Evolutionary conservation across 495 filamentous ascomycete genomes (phyloP).

Genomic region (Penicillium riverlandense): DNA sequence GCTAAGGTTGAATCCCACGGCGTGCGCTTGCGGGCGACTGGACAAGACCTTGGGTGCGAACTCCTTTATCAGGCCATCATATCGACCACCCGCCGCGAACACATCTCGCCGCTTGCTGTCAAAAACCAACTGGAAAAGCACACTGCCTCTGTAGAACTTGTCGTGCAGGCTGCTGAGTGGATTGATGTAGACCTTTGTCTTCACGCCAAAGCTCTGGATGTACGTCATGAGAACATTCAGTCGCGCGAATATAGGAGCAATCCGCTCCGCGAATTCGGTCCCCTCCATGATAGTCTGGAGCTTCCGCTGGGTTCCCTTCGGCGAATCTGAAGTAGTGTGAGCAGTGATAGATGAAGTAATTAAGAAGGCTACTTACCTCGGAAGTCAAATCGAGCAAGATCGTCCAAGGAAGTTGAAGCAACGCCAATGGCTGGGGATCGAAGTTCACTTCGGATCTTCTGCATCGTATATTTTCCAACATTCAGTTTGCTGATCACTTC

Average conservation of each 20-base stretch:
- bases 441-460: constrained; percentile 78
- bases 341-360: constrained; percentile 4
- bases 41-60: constrained; percentile 34
- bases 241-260: constrained; percentile 70
- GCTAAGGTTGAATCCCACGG: constrained; percentile 86
- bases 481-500: constrained; percentile 86
- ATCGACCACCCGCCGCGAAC: constrained; percentile 89
- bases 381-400: constrained; percentile 86
- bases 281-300: constrained; percentile 69
- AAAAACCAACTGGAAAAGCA: constrained; percentile 87
- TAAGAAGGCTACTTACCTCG: constrained; percentile 46
- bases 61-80: constrained; percentile 71
- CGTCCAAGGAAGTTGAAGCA: constrained; percentile 84
- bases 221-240: constrained; percentile 69
- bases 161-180: constrained; percentile 88
- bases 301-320: constrained; percentile 64
- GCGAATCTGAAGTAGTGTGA: constrained; percentile 45
- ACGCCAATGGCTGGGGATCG: constrained; percentile 72
- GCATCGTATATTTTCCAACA: constrained; percentile 73
- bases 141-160: constrained; percentile 80
- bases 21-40: constrained; percentile 47
- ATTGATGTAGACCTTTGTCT: constrained; percentile 73
- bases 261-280: constrained; percentile 55
- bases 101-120: constrained; percentile 80
- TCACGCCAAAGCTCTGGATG: constrained; percentile 63